phyloP scores from a whole-genome alignment of 768 basidiomycete genomes.

The Lanmaoa pseudosensibilis region DNA sequence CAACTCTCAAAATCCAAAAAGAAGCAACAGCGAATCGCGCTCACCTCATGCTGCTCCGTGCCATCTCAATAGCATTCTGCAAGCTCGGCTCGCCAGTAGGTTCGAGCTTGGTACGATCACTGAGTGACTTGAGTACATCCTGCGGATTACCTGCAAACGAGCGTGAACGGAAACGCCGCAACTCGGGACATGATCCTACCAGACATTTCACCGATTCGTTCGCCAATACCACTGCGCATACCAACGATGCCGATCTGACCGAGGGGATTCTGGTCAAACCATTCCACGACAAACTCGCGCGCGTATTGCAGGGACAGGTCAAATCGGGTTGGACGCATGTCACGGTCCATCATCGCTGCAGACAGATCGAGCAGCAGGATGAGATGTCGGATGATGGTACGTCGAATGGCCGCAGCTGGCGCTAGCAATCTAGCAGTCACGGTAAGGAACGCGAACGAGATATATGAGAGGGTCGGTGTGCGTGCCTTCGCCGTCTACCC shows the following conservation, averaged over 20 bases:
- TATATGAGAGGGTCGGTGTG: slow-evolving; percentile 2
- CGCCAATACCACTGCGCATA: slow-evolving; percentile 88
- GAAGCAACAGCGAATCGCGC: not conserved
- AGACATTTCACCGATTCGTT: slow-evolving; percentile 89
- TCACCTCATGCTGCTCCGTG: slow-evolving; percentile 88
- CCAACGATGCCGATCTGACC: slow-evolving; percentile 96
- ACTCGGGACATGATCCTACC: slow-evolving; percentile 47
- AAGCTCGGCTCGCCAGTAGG: slow-evolving; percentile 92
- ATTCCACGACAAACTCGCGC: slow-evolving; percentile 89
- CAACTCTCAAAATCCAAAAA: slow-evolving; percentile 4
- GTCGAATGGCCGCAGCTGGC: slow-evolving; percentile 83
- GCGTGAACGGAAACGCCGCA: slow-evolving; percentile 2
- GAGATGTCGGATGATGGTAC: slow-evolving; percentile 95
- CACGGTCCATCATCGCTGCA: slow-evolving; percentile 88
- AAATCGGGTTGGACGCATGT: slow-evolving; percentile 93
- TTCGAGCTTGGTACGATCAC: slow-evolving; percentile 85
- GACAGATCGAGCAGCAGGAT: slow-evolving; percentile 92
- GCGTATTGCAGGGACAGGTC: slow-evolving; percentile 89
- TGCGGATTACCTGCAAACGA: slow-evolving; percentile 80
- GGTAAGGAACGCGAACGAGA: slow-evolving; percentile 7
- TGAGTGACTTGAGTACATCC: slow-evolving; percentile 85
- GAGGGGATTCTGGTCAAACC: slow-evolving; percentile 99
- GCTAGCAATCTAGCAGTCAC: slow-evolving; percentile 61
- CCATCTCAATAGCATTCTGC: slow-evolving; percentile 98
- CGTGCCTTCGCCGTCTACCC: slow-evolving; percentile 78